phyloP scores from a whole-genome alignment of 495 filamentous ascomycete genomes.

The Neurospora sp. region DNA sequence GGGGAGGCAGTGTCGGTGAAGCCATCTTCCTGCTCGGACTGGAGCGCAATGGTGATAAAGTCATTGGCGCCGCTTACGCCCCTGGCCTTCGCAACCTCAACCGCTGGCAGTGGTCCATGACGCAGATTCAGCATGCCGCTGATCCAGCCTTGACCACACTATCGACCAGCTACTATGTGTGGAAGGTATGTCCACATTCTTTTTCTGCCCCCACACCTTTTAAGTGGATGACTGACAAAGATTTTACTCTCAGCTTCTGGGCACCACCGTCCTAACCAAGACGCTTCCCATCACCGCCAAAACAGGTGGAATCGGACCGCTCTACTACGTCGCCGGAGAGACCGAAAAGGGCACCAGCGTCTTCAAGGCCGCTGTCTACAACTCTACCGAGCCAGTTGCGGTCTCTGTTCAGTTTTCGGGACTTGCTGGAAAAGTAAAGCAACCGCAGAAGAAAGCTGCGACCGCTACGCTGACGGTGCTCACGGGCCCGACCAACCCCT shows the following conservation, averaged over 20 bases:
- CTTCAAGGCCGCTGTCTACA: conserved; percentile 60
- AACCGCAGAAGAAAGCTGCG: conserved; percentile 15
- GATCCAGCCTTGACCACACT: conserved; percentile 41
- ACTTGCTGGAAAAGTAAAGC: conserved; percentile 15
- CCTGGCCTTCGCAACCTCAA: conserved; percentile 32
- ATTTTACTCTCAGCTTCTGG: conserved; percentile 33
- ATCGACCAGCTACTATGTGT: conserved; percentile 33
- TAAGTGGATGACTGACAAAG: conserved; percentile 18
- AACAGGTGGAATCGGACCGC: conserved; percentile 36
- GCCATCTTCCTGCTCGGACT: conserved; percentile 58
- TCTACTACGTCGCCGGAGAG: conserved; percentile 48
- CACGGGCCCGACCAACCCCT: conserved; percentile 39
- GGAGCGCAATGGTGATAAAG: conserved; percentile 53
- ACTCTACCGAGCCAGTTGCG: conserved; percentile 38
- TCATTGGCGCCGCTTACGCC: conserved; percentile 31
- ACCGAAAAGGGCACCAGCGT: conserved; percentile 27
- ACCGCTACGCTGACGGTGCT: conserved; percentile 48
- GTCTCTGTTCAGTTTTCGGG: conserved; percentile 48
- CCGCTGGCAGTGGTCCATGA: conserved; percentile 33
- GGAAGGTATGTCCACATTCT: conserved; percentile 25
- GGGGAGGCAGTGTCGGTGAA: conserved; percentile 52
- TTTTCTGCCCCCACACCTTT: conserved; percentile 11
- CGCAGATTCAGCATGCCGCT: conserved; percentile 42
- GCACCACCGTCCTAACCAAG: conserved; percentile 42
- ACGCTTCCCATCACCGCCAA: conserved; percentile 37